Evolutionary conservation across 1,284 basidiomycete genomes (phyloP).

Genomic region (Apiotrichum gamsii): DNA sequence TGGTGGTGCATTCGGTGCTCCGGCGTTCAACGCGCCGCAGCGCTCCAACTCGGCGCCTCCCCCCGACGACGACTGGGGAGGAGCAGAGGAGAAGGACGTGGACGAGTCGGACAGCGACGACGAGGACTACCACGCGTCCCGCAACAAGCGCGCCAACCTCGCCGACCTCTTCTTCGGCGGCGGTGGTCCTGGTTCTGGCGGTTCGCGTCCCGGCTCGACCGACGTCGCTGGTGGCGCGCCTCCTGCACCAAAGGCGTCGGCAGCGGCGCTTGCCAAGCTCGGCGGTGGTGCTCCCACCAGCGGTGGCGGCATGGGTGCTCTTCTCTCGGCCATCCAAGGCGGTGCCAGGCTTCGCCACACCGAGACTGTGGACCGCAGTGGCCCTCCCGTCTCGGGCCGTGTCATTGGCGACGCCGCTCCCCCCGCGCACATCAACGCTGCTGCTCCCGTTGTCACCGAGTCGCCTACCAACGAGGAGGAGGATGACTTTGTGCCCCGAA

Average conservation of each 20-base stretch:
- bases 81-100: conserved; percentile 65
- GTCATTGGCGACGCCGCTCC: conserved; percentile 70
- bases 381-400: conserved; percentile 59
- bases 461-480: conserved; percentile 18
- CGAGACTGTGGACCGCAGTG: conserved; percentile 77
- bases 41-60: conserved; percentile 44
- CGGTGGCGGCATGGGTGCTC: conserved; percentile 49
- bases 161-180: conserved; percentile 69
- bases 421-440: conserved; percentile 61
- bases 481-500: conserved; percentile 23
- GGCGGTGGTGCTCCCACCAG: conserved; percentile 48
- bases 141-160: conserved; percentile 62
- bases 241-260: conserved; percentile 42
- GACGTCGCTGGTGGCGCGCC: conserved; percentile 43
- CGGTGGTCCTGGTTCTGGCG: no score
- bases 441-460: conserved; percentile 6
- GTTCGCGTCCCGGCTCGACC: conserved; percentile 25
- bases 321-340: conserved; percentile 75
- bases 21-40: conserved; percentile 10
- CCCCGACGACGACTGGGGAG: conserved; percentile 77
- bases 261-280: conserved; percentile 46
- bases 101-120: conserved; percentile 48
- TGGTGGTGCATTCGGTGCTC: no score
- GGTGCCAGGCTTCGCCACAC: conserved; percentile 72
- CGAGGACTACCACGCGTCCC: conserved; percentile 67